Conservation (phyloP, 257 asterid species). For the Parsonsia alboflavescens region DNA sequence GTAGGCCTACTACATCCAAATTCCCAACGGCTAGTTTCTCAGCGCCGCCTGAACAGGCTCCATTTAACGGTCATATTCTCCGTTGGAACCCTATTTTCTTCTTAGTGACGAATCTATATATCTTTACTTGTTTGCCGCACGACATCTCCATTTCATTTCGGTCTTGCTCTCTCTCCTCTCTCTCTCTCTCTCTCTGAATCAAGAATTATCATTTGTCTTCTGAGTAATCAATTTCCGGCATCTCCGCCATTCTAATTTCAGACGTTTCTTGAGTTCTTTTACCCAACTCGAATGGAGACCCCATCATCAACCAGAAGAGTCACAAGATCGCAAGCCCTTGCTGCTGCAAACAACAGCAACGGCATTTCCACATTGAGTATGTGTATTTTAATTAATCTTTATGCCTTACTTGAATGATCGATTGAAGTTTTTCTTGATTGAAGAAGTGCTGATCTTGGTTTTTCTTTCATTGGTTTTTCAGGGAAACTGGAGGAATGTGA, state of each 20-base stretch:
- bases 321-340: conserved; percentile 66
- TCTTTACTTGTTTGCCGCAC: conserved; percentile 13
- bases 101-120: conserved; percentile 32
- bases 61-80: conserved; percentile 56
- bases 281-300: conserved; percentile 54
- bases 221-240: conserved; percentile 4
- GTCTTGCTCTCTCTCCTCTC: not conserved
- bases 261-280: conserved; percentile 1
- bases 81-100: conserved; percentile 17
- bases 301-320: conserved; percentile 73
- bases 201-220: not conserved
- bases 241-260: not conserved
- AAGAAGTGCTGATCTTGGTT: not conserved
- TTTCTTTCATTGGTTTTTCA: conserved; percentile 22
- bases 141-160: conserved; percentile 11
- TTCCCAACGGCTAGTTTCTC: conserved; percentile 68
- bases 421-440: not conserved
- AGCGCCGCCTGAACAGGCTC: conserved; percentile 34
- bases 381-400: not conserved
- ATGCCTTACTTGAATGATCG: not conserved
- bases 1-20: conserved; percentile 28
- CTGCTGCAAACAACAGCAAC: conserved; percentile 30
- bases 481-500: conserved; percentile 57
- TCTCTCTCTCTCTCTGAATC: not conserved
- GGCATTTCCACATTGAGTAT: conserved; percentile 31